Evolutionary conservation across 225 moss, liverwort and hornwort species (phyloP).

Genomic region (Ulota crispa): DNA sequence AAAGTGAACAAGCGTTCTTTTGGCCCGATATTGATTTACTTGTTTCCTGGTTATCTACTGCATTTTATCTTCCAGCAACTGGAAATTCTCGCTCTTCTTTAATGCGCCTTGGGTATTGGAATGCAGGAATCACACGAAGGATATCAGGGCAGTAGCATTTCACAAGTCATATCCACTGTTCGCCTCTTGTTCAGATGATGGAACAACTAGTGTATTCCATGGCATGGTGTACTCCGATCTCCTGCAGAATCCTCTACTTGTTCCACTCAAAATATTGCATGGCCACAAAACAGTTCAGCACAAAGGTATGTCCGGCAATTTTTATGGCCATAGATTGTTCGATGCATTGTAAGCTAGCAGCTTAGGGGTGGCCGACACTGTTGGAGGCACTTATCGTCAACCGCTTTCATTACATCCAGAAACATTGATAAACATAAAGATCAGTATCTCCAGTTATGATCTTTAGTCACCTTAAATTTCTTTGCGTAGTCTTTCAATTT

Average conservation of each 20-base stretch:
- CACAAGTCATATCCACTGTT: constrained; percentile 89
- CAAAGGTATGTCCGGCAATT: constrained; percentile 37
- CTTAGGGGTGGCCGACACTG: neutral
- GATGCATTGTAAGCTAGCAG: neutral
- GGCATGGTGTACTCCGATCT: constrained; percentile 99
- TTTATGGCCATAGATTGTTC: neutral
- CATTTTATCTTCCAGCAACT: neutral
- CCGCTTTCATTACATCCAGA: neutral
- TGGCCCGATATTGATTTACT: neutral
- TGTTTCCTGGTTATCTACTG: neutral
- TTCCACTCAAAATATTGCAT: constrained; percentile 82
- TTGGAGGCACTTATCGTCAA: neutral
- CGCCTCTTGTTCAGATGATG: constrained; percentile 95
- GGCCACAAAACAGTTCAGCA: constrained; percentile 64
- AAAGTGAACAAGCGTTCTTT: neutral
- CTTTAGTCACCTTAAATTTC: neutral
- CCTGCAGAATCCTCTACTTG: constrained; percentile 93
- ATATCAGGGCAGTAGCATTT: constrained; percentile 79
- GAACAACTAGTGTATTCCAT: constrained; percentile 87
- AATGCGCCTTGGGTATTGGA: neutral
- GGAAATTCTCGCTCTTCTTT: neutral
- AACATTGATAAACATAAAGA: neutral
- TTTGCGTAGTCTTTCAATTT: neutral
- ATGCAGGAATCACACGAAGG: constrained; percentile 82
- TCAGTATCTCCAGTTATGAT: neutral